Evolutionary conservation across 1,284 basidiomycete genomes (phyloP).

Genomic region (Cerioporus squamosus): DNA sequence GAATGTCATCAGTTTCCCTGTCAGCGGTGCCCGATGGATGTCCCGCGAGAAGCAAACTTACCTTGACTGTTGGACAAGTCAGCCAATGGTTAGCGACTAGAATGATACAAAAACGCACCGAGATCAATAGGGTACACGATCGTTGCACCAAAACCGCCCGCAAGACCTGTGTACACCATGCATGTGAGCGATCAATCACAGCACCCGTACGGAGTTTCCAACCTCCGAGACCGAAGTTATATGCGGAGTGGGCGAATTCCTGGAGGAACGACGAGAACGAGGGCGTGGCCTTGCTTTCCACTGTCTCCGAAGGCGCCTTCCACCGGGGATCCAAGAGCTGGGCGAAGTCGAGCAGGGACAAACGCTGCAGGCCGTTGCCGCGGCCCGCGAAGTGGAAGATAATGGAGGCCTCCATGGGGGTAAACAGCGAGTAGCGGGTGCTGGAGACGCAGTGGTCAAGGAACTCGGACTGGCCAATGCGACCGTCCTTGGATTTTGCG

Average conservation of each 20-base stretch:
- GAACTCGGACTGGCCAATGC: slow-evolving; percentile 86
- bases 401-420: slow-evolving; percentile 94
- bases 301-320: slow-evolving; percentile 66
- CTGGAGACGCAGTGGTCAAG: slow-evolving; percentile 73
- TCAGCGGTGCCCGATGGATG: slow-evolving; percentile 9
- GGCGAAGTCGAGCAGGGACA: slow-evolving; percentile 87
- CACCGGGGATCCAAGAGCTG: slow-evolving; percentile 88
- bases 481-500: slow-evolving; percentile 89
- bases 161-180: slow-evolving; percentile 57
- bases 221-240: slow-evolving; percentile 93
- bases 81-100: slow-evolving; percentile 4
- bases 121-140: slow-evolving; percentile 95
- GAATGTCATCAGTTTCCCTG: slow-evolving; percentile 9
- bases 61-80: slow-evolving; percentile 58
- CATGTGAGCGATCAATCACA: background rate
- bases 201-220: slow-evolving; percentile 2
- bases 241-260: slow-evolving; percentile 65
- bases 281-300: slow-evolving; percentile 34
- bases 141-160: slow-evolving; percentile 91
- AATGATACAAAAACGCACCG: slow-evolving; percentile 52
- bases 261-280: slow-evolving; percentile 55
- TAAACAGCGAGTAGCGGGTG: slow-evolving; percentile 91
- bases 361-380: slow-evolving; percentile 67
- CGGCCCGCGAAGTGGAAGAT: slow-evolving; percentile 95
- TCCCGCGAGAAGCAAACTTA: slow-evolving; percentile 33